These are phyloP conservation scores for Linnemannia elongata DNA, from an alignment of 192 early-diverging fungal genomes.

Conservation along the genomic window DNA sequence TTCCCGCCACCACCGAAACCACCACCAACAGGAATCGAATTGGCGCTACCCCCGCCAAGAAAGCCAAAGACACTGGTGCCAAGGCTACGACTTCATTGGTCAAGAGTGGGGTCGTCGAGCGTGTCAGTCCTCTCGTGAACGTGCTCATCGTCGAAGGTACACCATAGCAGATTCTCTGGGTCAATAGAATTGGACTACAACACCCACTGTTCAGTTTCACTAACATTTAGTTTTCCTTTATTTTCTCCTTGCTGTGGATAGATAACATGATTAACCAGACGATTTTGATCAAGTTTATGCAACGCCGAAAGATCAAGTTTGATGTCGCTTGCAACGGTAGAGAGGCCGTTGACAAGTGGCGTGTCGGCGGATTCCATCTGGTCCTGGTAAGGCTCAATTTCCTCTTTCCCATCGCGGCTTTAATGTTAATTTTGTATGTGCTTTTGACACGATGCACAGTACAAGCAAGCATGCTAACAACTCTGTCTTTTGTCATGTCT, in stretches of 20 bases:
- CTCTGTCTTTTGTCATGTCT: neutral
- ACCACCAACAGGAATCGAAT: neutral
- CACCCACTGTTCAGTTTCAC: neutral
- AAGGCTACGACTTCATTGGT: conserved; percentile 23
- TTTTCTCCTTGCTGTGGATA: conserved; percentile 17
- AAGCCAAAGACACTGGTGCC: conserved; percentile 1
- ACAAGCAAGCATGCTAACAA: neutral
- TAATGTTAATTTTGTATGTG: neutral
- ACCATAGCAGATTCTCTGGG: neutral
- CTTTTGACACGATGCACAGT: neutral
- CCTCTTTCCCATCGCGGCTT: neutral
- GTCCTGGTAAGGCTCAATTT: conserved; percentile 63
- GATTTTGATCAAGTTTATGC: conserved; percentile 80
- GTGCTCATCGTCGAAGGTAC: conserved; percentile 85
- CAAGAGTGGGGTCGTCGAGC: conserved; percentile 46
- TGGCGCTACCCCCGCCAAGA: neutral
- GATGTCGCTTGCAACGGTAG: conserved; percentile 85
- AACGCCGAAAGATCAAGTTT: conserved; percentile 76
- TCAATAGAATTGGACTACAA: neutral
- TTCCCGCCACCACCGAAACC: neutral
- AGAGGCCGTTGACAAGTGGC: conserved; percentile 88
- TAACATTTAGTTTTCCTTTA: neutral
- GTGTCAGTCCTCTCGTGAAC: conserved; percentile 74
- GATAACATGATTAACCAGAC: conserved; percentile 83
- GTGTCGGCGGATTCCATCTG: conserved; percentile 72